Percentiles rank a stretch among this genome's conserved stretches.
phyloP scores from a whole-genome alignment of 371 early-diverging fungal genomes.

The Sanchytrium tribonematis region DNA sequence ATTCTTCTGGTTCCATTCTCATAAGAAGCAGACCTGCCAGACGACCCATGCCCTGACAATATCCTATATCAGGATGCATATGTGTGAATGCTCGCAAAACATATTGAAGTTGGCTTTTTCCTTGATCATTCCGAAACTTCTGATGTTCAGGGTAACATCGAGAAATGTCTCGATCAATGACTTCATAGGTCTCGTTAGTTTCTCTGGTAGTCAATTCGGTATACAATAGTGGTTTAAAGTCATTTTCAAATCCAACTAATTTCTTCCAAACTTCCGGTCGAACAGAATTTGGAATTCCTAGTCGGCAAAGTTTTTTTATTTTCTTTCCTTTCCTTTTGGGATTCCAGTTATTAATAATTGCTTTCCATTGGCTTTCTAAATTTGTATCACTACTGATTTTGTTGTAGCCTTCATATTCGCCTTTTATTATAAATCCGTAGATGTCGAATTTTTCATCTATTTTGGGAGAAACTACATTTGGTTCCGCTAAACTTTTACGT shows the following conservation, averaged over 20 bases:
- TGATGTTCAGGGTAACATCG: conserved; percentile 61
- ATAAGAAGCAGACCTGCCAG: conserved; percentile 3
- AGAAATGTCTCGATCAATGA: conserved; percentile 63
- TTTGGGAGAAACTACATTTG: too few relatives aligned
- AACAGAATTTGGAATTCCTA: conserved; percentile 39
- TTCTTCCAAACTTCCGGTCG: conserved; percentile 42
- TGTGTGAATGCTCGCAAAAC: background rate
- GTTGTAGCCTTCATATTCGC: background rate
- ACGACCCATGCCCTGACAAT: conserved; percentile 5
- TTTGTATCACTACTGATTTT: background rate
- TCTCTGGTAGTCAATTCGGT: conserved; percentile 11
- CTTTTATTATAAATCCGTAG: background rate
- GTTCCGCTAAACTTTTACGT: too few relatives aligned
- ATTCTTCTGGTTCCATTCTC: conserved; percentile 2
- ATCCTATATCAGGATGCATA: conserved; percentile 1
- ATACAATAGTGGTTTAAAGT: conserved; percentile 15
- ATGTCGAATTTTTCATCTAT: background rate
- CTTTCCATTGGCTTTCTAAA: background rate
- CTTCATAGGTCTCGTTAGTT: conserved; percentile 29
- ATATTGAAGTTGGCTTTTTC: conserved; percentile 22
- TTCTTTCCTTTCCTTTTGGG: background rate
- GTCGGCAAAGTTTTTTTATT: conserved; percentile 25
- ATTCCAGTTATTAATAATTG: background rate
- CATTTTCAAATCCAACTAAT: conserved; percentile 22
- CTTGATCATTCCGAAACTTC: conserved; percentile 29